Evolutionary conservation across 495 filamentous ascomycete genomes (phyloP), one percentile per base, ranked within the genome.

Genomic region (Sporormia fimetaria): DNA sequence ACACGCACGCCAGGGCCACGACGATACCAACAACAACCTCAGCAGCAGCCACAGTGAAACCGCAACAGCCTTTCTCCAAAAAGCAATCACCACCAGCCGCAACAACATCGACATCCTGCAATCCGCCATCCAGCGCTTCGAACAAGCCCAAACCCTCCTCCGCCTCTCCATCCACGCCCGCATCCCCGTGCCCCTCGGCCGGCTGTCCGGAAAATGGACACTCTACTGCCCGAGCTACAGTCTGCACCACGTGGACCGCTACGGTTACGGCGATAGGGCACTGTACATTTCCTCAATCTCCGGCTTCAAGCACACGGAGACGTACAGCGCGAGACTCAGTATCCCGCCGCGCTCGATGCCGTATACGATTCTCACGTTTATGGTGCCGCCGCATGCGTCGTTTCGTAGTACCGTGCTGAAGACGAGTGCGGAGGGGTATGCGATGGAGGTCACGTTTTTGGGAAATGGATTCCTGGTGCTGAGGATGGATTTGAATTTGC

Each of bases 391-490:
- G 15, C 46, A 49, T 34, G 46, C 46, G 5, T 43, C 39, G 11
- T 44, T 49, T 23, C 46, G 46, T n/a, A 43, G 14, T 1, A 43
- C 24, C 3, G 33, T 24, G 2, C 7, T 49, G n/a, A 31, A 21
- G 34, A 49, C 34, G 1, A 34, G 28, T 14, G 21, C 18, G 6
- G 40, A 49, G 33, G 39, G 40, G 8, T 43, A 49, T 29, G 29
- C 21, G 26, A 44, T 49, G 33, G 37, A 49, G 2, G 15, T 49
- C 10, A 24, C 33, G 1, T 49, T 49, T 29, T 16, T 49, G 5
- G 46, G 46, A 0, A 49, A 49, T 37, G 46, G 46, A 5, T 49
- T 38, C 21, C 14, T 49, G 27, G 39, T 33, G n/a, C 40, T 49
- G 6, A 10, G 40, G 10, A 17, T 40, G 8, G 46, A 49, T 21